Percentiles rank a stretch among this genome's conserved stretches.
These are phyloP conservation scores for Immersiella caudata DNA, from an alignment of 495 filamentous ascomycete genomes.

Conservation along the genomic window DNA sequence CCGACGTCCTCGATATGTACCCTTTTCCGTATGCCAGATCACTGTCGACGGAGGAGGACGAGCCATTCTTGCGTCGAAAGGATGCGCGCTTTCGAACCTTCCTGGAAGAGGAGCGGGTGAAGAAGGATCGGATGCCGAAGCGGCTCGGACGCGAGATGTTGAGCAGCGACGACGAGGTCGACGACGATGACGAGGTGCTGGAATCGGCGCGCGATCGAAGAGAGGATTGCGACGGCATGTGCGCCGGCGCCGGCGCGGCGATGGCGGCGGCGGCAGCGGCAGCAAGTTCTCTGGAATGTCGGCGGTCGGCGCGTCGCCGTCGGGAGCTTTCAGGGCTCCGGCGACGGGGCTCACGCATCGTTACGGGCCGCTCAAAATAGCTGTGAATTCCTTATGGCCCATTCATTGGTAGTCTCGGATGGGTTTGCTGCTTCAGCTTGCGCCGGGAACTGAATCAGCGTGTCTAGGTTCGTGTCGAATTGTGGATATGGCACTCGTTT, in stretches of 20 bases:
- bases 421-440: conserved; percentile 17
- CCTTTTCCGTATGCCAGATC: conserved; percentile 60
- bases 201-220: conserved; percentile 43
- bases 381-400: conserved; percentile 25
- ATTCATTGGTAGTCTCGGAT: conserved; percentile 28
- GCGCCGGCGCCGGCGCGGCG: conserved; percentile 27
- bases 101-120: conserved; percentile 41
- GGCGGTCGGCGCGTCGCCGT: conserved; percentile 51
- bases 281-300: conserved; percentile 50
- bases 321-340: conserved; percentile 54
- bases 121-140: conserved; percentile 49
- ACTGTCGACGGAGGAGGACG: conserved; percentile 52
- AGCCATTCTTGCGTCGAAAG: conserved; percentile 50
- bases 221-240: conserved; percentile 40
- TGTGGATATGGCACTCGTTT: conserved; percentile 8
- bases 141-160: conserved; percentile 47
- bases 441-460: not conserved
- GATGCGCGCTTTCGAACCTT: conserved; percentile 49
- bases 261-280: conserved; percentile 39
- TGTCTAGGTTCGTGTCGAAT: too few relatives aligned
- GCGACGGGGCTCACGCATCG: conserved; percentile 51
- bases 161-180: conserved; percentile 50
- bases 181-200: conserved; percentile 43
- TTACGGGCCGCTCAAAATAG: conserved; percentile 29
- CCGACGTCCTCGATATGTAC: conserved; percentile 45